Evolutionary conservation across 257 asterid species (phyloP).

Genomic region (Lavandula angustifolia): DNA sequence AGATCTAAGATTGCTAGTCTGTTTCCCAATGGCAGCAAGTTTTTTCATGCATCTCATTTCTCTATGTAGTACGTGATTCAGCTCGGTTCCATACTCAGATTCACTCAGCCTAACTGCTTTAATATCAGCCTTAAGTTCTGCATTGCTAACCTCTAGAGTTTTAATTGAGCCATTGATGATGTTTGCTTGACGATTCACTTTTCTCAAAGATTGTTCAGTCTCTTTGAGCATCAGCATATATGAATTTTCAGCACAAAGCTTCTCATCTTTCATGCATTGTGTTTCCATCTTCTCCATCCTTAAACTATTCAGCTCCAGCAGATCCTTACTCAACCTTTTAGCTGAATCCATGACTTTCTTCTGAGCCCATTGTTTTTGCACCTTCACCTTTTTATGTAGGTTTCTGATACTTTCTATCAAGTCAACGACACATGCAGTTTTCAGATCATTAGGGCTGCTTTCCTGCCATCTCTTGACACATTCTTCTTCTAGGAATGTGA

Average conservation of each 20-base stretch:
- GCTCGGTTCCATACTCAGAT: constrained; percentile 18
- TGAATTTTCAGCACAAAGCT: background rate
- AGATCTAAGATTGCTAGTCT: constrained; percentile 13
- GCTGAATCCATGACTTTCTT: constrained; percentile 32
- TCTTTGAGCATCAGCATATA: constrained; percentile 19
- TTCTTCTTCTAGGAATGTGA: background rate
- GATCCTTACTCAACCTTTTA: constrained; percentile 24
- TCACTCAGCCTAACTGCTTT: constrained; percentile 33
- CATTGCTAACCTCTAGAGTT: constrained; percentile 4
- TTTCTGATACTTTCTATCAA: constrained; percentile 17
- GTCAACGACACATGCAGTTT: constrained; percentile 1
- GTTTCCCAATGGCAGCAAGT: constrained; percentile 16
- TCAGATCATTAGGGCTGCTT: constrained; percentile 23
- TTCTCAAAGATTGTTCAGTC: constrained; percentile 9
- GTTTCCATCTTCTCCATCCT: constrained; percentile 26
- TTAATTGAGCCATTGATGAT: background rate
- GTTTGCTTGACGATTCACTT: constrained; percentile 8
- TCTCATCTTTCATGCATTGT: constrained; percentile 15
- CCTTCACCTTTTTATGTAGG: constrained; percentile 18
- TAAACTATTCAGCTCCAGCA: constrained; percentile 25
- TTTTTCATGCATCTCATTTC: constrained; percentile 26
- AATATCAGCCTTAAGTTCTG: constrained; percentile 24
- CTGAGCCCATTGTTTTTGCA: constrained; percentile 29
- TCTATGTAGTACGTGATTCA: constrained; percentile 28
- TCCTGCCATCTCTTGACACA: constrained; percentile 14